Percentiles rank a stretch among this genome's conserved stretches.
These are phyloP conservation scores for Blastomyces emzantsi DNA, from an alignment of 2,329 filamentous ascomycete genomes.

Conservation along the genomic window DNA sequence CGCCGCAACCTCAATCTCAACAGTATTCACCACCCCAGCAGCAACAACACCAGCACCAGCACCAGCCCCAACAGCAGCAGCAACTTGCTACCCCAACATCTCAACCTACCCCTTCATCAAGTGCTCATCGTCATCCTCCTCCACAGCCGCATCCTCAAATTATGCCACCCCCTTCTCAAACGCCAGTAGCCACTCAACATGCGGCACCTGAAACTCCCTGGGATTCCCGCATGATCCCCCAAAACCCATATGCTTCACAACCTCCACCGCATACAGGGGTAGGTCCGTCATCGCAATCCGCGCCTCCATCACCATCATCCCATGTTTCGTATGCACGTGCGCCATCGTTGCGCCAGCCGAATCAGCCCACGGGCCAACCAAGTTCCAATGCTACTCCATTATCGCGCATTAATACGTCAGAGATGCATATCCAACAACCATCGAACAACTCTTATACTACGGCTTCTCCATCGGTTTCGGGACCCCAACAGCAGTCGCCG, in stretches of 20 bases:
- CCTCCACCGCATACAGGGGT: conserved; percentile 13
- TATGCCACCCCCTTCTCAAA: conserved; percentile 18
- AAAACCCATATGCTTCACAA: conserved; percentile 27
- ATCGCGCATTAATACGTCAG: conserved; percentile 34
- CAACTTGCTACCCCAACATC: conserved; percentile 15
- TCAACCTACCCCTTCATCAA: conserved; percentile 14
- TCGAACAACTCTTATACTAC: conserved; percentile 15
- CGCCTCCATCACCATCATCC: conserved; percentile 4
- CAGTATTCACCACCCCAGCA: conserved; percentile 25
- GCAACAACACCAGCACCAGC: conserved; percentile 27
- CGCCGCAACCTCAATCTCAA: conserved; percentile 3
- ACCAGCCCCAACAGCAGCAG: conserved; percentile 24
- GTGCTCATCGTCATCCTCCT: conserved; percentile 10
- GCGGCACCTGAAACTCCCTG: conserved; percentile 21
- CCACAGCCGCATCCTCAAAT: conserved; percentile 12
- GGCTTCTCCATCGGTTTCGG: not conserved
- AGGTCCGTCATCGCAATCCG: not conserved
- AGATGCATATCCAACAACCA: conserved; percentile 33
- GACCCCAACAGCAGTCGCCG: conserved; percentile 33
- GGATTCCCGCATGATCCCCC: conserved; percentile 28
- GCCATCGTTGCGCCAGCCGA: conserved; percentile 10
- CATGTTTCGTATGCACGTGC: not conserved
- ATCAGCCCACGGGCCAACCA: conserved; percentile 19
- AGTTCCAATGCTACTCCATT: conserved; percentile 16
- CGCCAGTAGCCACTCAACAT: conserved; percentile 18